phyloP scores from a whole-genome alignment of 495 filamentous ascomycete species.

The Hyaloscypha variabilis region DNA sequence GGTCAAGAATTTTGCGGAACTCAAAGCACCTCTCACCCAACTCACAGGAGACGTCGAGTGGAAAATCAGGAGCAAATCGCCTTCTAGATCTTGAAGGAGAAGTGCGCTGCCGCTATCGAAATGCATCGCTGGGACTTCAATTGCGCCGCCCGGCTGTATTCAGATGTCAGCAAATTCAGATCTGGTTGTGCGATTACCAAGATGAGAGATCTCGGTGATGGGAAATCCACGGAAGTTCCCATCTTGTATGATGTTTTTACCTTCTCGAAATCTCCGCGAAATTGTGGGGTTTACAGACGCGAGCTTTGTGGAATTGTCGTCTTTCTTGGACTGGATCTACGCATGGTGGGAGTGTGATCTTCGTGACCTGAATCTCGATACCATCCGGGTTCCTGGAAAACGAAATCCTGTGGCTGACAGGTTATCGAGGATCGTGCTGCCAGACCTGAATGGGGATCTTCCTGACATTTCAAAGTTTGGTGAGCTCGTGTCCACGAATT shows the following conservation, averaged over 20 bases:
- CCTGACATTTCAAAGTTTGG: too few species aligned
- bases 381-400: neutral
- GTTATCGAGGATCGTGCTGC: neutral
- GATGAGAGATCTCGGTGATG: neutral
- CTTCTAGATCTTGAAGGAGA: conserved; percentile 3
- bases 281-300: neutral
- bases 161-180: neutral
- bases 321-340: neutral
- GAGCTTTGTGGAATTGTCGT: neutral
- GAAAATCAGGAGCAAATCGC: neutral
- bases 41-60: neutral
- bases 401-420: neutral
- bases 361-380: neutral
- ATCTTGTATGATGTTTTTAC: neutral
- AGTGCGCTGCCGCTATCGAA: neutral
- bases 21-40: neutral
- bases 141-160: neutral
- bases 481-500: too few species aligned
- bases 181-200: neutral
- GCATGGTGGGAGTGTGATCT: neutral
- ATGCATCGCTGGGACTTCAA: neutral
- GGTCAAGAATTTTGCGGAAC: neutral
- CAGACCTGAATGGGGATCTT: too few species aligned
- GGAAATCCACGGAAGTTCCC: neutral
- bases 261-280: neutral